Evolutionary conservation across 768 basidiomycete species (phyloP).

Genomic region (Amanita brunnescens): DNA sequence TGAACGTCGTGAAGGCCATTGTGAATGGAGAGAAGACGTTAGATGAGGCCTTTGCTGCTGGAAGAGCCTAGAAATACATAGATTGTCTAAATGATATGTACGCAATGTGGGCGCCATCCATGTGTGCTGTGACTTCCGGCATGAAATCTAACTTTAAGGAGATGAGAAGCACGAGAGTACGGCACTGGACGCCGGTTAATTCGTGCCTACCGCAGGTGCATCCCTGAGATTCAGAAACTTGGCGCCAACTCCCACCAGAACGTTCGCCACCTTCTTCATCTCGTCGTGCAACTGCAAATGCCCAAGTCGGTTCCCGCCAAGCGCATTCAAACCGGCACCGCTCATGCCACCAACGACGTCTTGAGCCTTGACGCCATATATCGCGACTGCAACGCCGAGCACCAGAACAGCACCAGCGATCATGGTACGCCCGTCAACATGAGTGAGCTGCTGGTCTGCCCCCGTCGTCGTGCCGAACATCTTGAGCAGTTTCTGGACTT

Average conservation of each 20-base stretch:
- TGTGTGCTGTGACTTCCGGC: no score
- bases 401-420: constrained; percentile 61
- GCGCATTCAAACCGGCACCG: constrained; percentile 11
- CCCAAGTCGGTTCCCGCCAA: constrained; percentile 13
- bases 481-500: neutral
- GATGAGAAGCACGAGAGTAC: no score
- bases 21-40: constrained; percentile 63
- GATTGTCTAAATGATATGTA: neutral
- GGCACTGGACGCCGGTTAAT: no score
- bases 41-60: constrained; percentile 31
- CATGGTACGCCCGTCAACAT: constrained; percentile 32
- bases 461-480: neutral
- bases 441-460: constrained; percentile 8
- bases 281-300: constrained; percentile 18
- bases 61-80: neutral
- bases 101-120: neutral
- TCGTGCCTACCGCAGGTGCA: no score
- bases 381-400: constrained; percentile 61
- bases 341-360: constrained; percentile 9
- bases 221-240: constrained; percentile 8
- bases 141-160: no score
- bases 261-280: constrained; percentile 21
- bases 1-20: constrained; percentile 53
- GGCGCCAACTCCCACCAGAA: constrained; percentile 10
- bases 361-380: constrained; percentile 35